Conservation (phyloP, 148 eudicot genomes). For the Spergularia marina region DNA sequence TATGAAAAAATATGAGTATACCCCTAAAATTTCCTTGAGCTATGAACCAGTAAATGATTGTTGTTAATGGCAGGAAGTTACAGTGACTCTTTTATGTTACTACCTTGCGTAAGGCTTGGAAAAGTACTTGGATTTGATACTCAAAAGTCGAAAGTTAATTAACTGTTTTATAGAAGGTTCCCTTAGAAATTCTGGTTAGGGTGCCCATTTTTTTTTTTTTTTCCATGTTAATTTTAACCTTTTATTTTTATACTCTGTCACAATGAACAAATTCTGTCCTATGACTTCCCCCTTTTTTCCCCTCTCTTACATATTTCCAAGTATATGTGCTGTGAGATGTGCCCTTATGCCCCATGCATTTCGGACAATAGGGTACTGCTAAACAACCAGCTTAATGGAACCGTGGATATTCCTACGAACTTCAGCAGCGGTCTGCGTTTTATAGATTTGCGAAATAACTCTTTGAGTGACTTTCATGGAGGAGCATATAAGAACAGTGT, state of each 20-base stretch:
- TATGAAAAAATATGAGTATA: not conserved
- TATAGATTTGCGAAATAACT: constrained; percentile 53
- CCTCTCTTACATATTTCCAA: not conserved
- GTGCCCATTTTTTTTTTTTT: not conserved
- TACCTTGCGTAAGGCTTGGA: not conserved
- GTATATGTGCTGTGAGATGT: not conserved
- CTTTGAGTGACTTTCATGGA: constrained; percentile 32
- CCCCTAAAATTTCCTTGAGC: not conserved
- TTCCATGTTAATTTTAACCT: not conserved
- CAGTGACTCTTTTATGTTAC: not conserved
- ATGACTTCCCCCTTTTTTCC: not conserved
- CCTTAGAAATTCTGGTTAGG: not conserved
- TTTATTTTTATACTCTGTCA: not conserved
- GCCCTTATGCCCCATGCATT: constrained; percentile 10
- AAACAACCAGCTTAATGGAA: constrained; percentile 62
- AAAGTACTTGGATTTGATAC: not conserved
- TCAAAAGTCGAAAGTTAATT: not conserved
- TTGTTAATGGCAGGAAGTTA: not conserved
- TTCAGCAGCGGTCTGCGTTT: constrained; percentile 41
- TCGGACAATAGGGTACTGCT: constrained; percentile 44
- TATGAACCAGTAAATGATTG: constrained; percentile 1
- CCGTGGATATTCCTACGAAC: constrained; percentile 44
- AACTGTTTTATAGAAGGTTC: not conserved
- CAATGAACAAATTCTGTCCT: not conserved
- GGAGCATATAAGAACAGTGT: constrained; percentile 29